Percentiles rank a stretch among this genome's conserved stretches.
phyloP scores from a whole-genome alignment of 1,139 yeast genomes.

The Saccharomyces hybrid region DNA sequence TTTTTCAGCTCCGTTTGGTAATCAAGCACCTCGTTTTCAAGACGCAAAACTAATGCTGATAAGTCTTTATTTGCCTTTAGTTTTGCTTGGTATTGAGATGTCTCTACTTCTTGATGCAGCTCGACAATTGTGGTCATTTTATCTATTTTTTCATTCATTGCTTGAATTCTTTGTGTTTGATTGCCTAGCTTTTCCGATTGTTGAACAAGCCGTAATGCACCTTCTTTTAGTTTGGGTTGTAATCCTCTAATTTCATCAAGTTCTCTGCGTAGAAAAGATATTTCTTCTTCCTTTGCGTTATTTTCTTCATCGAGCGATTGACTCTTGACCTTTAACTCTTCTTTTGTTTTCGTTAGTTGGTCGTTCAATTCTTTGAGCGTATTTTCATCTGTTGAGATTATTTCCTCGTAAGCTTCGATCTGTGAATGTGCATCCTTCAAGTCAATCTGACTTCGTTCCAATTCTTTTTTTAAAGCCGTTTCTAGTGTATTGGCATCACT shows the following conservation, averaged over 20 bases:
- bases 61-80: background rate
- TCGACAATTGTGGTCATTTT: background rate
- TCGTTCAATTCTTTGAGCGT: conserved; percentile 38
- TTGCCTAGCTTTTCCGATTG: conserved; percentile 18
- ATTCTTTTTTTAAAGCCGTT: conserved; percentile 32
- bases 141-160: background rate
- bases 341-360: conserved; percentile 39
- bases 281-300: conserved; percentile 32
- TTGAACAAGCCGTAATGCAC: conserved; percentile 33
- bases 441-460: conserved; percentile 39
- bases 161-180: background rate
- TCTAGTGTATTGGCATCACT: conserved; percentile 7
- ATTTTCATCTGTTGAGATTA: conserved; percentile 44
- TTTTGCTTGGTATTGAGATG: background rate
- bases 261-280: conserved; percentile 22
- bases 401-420: conserved; percentile 43
- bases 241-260: background rate
- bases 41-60: background rate
- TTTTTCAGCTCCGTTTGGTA: conserved; percentile 35
- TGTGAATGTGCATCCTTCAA: conserved; percentile 43
- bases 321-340: conserved; percentile 33
- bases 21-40: conserved; percentile 35
- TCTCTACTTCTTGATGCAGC: background rate
- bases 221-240: conserved; percentile 33
- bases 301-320: conserved; percentile 31